Base-by-base conservation (phyloP, 108 stramenopile genomes). In the Aurantiochytrium sp. region DNA sequence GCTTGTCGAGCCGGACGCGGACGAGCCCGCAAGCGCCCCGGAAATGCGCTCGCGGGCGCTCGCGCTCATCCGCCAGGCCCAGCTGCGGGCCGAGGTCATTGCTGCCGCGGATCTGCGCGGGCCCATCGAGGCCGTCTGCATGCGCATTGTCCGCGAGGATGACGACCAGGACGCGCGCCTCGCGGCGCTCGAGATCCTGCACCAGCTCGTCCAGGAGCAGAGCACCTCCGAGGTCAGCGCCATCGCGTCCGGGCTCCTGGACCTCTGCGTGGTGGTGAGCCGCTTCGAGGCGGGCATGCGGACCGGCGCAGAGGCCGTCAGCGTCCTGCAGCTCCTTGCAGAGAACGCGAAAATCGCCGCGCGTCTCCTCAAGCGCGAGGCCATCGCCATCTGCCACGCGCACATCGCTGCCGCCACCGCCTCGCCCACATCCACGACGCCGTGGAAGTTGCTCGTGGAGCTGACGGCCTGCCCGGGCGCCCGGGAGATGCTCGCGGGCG, bases 231-330 rank as follows among this genome's bases (percentile, higher is more conserved):
- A 52, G 50, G 50, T 52, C 50, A 17, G 15, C 50, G 50, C 50
- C 15, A 65, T 27, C 15, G 34, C 59, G 10, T 65, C 59, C 19
- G 59, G 59, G 0, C 32, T 65, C 34, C 10, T 65, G 59, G 59
- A 65, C 32, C 59, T 65, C 59, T 65, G 59, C 59, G 59, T 65
- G 59, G 59, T 65, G 10, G 32, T 65, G 59, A 65, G 59, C 59
- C 59, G 59, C 2, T 34, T 65, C 10, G 59, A 65, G 34, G 59
- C 4, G 10, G 59, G 19, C 59, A 65, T 34, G 34, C 32, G 15
- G 8, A 65, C 59, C 34, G 59, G 59, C 27, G 59, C 59, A 12
- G 59, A 65, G 24, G 59, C 59, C 34, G 15, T 65, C 34, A 65
- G 59, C 59, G 19, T 65, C 24, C 59, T 65, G 10, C 59, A 65